These are phyloP conservation scores for Dictyostelium firmibasis DNA, from an alignment of 78 protist species.

Conservation along the genomic window DNA sequence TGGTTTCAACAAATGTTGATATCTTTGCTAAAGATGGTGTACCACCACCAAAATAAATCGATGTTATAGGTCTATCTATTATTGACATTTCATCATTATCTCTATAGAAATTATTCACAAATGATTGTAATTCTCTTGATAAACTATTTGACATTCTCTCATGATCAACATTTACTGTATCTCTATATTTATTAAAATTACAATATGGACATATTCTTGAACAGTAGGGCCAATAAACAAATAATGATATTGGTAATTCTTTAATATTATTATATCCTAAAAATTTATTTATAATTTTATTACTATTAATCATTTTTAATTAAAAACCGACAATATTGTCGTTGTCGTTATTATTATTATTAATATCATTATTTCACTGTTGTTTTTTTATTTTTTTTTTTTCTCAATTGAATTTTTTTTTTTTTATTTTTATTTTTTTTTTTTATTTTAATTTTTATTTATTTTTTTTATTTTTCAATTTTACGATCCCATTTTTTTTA, in stretches of 20 bases:
- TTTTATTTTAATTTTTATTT: too few species aligned
- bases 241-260: constrained; percentile 36
- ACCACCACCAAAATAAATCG: constrained; percentile 85
- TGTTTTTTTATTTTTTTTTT: too few species aligned
- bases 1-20: not conserved
- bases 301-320: too few species aligned
- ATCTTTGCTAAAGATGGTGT: constrained; percentile 79
- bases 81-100: not conserved
- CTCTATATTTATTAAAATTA: constrained; percentile 64
- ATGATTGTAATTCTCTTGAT: not conserved
- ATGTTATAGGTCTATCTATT: not conserved
- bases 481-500: not conserved
- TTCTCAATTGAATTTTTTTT: not conserved
- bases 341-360: not conserved
- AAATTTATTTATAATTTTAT: not conserved
- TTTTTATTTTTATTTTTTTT: not conserved
- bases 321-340: too few species aligned
- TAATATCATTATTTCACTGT: too few species aligned
- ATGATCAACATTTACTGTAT: constrained; percentile 51
- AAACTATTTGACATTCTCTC: constrained; percentile 26
- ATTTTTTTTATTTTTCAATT: too few species aligned
- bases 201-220: constrained; percentile 79
- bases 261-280: not conserved
- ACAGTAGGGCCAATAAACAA: constrained; percentile 83
- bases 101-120: not conserved